phyloP scores from a whole-genome alignment of 2,329 filamentous ascomycete species.

The Westerdykella sp. region DNA sequence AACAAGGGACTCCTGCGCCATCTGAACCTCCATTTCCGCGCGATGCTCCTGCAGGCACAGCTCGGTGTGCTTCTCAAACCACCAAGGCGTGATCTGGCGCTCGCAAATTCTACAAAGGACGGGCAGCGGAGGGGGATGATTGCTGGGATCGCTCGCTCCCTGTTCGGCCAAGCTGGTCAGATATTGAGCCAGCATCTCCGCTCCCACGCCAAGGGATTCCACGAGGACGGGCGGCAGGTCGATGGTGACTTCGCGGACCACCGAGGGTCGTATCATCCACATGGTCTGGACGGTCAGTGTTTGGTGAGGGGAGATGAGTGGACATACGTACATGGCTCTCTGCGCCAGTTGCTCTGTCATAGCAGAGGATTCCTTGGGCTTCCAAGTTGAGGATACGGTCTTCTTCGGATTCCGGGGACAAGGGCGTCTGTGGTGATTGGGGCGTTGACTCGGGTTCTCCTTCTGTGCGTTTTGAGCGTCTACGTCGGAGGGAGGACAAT shows the following conservation, averaged over 20 bases:
- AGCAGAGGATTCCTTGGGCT: conserved; percentile 97
- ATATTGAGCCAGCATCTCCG: conserved; percentile 90
- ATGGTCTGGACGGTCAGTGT: conserved; percentile 63
- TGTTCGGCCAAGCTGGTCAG: conserved; percentile 83
- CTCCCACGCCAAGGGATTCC: conserved; percentile 87
- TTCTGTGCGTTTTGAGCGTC: conserved; percentile 19
- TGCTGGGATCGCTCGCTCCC: conserved; percentile 65
- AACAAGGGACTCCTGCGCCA: conserved; percentile 83
- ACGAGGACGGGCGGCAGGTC: conserved; percentile 85
- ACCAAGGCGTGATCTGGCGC: conserved; percentile 95
- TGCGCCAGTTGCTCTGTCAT: conserved; percentile 76
- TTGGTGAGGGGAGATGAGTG: conserved; percentile 2
- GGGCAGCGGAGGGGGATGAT: conserved; percentile 72
- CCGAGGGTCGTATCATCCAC: conserved; percentile 98
- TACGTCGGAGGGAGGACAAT: conserved; percentile 29
- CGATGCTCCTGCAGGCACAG: conserved; percentile 91
- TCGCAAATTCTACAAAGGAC: conserved; percentile 96
- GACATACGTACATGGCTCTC: conserved; percentile 74
- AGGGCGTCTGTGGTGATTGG: conserved; percentile 28
- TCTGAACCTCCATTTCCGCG: conserved; percentile 95
- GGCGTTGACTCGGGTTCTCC: conserved; percentile 18
- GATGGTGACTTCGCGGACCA: conserved; percentile 88
- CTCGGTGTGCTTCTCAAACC: conserved; percentile 99
- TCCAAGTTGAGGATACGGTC: conserved; percentile 69
- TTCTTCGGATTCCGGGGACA: conserved; percentile 25